These are phyloP conservation scores for Mycena kentingensis DNA, from an alignment of 768 basidiomycete genomes.

Conservation along the genomic window DNA sequence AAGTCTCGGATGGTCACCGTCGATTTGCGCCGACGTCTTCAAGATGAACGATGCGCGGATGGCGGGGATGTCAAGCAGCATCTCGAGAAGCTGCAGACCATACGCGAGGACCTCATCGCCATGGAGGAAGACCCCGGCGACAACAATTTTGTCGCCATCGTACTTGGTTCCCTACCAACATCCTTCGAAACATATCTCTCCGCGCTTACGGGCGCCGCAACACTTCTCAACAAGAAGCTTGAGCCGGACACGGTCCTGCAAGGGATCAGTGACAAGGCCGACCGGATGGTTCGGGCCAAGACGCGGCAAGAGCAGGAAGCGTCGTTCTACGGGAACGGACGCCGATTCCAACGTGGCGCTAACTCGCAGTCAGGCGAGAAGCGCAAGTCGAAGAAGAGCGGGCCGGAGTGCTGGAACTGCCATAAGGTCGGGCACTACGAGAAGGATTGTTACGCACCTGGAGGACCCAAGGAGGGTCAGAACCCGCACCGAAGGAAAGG, in stretches of 20 bases:
- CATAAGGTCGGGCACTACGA: conserved; percentile 30
- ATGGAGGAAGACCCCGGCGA: neutral
- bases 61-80: conserved; percentile 18
- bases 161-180: neutral
- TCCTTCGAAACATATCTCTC: neutral
- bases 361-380: neutral
- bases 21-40: conserved; percentile 23
- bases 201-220: neutral
- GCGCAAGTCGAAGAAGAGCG: neutral
- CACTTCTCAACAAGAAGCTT: neutral
- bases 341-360: neutral
- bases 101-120: neutral
- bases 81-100: neutral
- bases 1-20: conserved; percentile 21
- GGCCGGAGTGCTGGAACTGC: conserved; percentile 32
- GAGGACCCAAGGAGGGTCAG: conserved; percentile 40
- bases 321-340: too few relatives aligned
- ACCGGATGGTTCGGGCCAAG: too few relatives aligned
- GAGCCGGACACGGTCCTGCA: neutral
- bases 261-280: neutral
- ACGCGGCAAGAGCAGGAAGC: too few relatives aligned
- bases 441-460: conserved; percentile 38
- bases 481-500: conserved; percentile 20
- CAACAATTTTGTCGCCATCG: neutral
- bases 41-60: conserved; percentile 24